A percentile compares a stretch with the other conserved stretches of the same genome.
Conservation (phyloP, 345 rosid species). For the Salix exigua region DNA sequence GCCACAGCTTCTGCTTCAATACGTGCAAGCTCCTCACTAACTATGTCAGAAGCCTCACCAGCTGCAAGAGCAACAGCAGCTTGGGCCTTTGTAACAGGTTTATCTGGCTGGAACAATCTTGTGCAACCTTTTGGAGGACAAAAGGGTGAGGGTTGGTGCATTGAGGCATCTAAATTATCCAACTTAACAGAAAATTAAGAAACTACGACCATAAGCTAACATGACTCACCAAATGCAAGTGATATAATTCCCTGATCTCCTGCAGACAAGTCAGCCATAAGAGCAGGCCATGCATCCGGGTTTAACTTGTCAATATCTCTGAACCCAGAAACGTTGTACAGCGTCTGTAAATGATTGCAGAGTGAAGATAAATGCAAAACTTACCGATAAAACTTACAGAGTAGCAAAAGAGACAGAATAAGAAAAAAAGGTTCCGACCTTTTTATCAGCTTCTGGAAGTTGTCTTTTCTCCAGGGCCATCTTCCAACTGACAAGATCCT, state of each 20-base stretch:
- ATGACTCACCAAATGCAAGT: constrained; percentile 80
- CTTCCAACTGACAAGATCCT: constrained; percentile 96
- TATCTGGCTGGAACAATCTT: constrained; percentile 81
- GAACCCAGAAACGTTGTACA: constrained; percentile 74
- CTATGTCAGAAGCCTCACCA: constrained; percentile 75
- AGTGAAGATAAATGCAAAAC: constrained; percentile 11
- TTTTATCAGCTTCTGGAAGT: constrained; percentile 78
- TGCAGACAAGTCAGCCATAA: constrained; percentile 73
- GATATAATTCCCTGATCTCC: constrained; percentile 86
- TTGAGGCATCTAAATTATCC: constrained; percentile 9
- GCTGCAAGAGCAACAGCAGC: constrained; percentile 84
- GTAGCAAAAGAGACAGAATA: background rate
- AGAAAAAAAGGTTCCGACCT: constrained; percentile 38
- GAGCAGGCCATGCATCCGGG: constrained; percentile 92
- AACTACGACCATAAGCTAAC: constrained; percentile 13
- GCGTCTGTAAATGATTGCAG: constrained; percentile 35
- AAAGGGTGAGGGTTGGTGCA: background rate
- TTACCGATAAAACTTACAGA: background rate
- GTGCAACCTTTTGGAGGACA: constrained; percentile 54
- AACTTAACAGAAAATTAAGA: constrained; percentile 16
- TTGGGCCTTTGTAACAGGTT: constrained; percentile 96
- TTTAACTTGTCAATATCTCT: constrained; percentile 74
- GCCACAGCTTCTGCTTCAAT: constrained; percentile 92
- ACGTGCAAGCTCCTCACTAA: constrained; percentile 84
- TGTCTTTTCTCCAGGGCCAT: constrained; percentile 80